These are phyloP conservation scores for Pestalotiopsis sp. DNA, from an alignment of 2,329 filamentous ascomycete genomes.

Conservation along the genomic window DNA sequence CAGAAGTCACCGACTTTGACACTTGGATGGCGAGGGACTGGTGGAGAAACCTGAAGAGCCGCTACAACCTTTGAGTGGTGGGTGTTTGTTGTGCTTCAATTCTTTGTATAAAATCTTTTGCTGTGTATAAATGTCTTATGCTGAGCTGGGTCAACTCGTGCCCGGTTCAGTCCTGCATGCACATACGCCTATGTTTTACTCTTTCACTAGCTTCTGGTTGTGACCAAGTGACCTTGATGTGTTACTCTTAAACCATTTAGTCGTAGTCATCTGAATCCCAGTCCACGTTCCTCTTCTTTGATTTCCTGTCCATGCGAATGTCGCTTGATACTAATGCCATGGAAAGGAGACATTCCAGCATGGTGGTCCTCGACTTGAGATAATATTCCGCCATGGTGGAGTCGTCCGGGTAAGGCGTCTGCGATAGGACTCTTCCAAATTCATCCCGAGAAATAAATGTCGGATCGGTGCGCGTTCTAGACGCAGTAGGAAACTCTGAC, in stretches of 20 bases:
- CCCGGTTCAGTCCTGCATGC: not conserved
- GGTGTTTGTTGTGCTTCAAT: not conserved
- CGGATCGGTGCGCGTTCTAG: not conserved
- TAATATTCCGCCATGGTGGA: not conserved
- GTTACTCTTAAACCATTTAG: too few relatives aligned
- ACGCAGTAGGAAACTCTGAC: not conserved
- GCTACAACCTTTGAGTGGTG: not conserved
- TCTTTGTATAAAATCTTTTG: not conserved
- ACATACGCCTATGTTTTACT: not conserved
- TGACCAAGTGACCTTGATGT: too few relatives aligned
- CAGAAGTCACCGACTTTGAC: slow-evolving; percentile 47
- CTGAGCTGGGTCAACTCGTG: not conserved
- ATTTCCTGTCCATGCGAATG: not conserved
- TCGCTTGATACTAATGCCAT: not conserved
- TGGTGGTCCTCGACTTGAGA: not conserved
- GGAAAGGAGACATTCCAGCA: not conserved
- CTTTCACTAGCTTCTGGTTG: not conserved
- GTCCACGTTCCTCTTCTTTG: not conserved
- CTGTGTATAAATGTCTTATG: not conserved
- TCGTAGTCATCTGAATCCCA: too few relatives aligned
- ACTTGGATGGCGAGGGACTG: slow-evolving; percentile 51
- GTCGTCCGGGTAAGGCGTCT: not conserved
- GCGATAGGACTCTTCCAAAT: not conserved
- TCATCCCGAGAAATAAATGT: not conserved
- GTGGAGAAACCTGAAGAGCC: slow-evolving; percentile 31